phyloP scores from a whole-genome alignment of 257 asterid species.

The Plectranthus barbatus region DNA sequence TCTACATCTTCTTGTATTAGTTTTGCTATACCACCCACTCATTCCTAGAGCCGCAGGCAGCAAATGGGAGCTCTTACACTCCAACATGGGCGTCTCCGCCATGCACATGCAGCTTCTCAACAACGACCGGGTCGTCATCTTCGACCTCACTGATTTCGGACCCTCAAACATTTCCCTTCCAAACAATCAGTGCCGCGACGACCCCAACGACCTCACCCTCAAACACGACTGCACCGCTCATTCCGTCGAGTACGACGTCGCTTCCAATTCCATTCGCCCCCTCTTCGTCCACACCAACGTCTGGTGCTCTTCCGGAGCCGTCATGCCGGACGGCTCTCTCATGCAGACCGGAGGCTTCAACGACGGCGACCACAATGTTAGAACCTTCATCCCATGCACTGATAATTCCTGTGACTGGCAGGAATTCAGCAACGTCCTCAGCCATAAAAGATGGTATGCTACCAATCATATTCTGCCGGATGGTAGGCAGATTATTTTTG shows the following conservation, averaged over 20 bases:
- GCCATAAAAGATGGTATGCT: no score
- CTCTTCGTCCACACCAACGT: slow-evolving; percentile 30
- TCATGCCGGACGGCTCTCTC: no score
- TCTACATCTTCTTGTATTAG: no score
- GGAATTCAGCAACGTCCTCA: no score
- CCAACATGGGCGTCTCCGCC: slow-evolving; percentile 43
- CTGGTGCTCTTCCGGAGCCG: no score
- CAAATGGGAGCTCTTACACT: slow-evolving; percentile 29
- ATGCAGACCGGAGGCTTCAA: no score
- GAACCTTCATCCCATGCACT: no score
- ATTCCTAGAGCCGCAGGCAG: slow-evolving; percentile 21
- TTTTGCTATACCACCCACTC: no score
- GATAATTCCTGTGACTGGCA: no score
- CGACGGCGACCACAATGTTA: no score
- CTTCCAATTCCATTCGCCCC: slow-evolving; percentile 32
- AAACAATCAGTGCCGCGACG: slow-evolving; percentile 25
- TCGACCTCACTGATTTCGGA: slow-evolving; percentile 57
- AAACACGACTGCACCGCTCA: slow-evolving; percentile 46
- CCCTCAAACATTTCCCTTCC: slow-evolving; percentile 47
- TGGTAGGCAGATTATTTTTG: no score
- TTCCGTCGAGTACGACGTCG: slow-evolving; percentile 38
- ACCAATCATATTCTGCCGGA: no score
- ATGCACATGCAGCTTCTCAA: slow-evolving; percentile 70
- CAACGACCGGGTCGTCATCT: slow-evolving; percentile 46
- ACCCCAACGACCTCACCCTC: slow-evolving; percentile 9